Evolutionary conservation across 2,329 filamentous ascomycete genomes (phyloP), one percentile per base, ranked within the genome.

Genomic region (Gnomoniopsis smithogilvyi): DNA sequence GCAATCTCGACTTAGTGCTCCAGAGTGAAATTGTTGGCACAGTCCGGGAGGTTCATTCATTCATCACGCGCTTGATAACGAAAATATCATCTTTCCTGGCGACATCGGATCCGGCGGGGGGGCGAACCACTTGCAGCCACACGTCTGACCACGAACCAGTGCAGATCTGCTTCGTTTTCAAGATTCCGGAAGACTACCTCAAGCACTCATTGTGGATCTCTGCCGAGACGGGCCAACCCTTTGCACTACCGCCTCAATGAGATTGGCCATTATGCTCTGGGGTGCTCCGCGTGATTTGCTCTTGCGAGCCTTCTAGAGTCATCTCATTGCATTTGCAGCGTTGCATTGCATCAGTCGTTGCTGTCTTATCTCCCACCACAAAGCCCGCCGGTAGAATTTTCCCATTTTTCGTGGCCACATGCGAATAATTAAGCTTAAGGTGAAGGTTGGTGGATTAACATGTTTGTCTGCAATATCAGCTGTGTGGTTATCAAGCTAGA

Each of bases 11-110:
- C 26, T 30, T 8, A 30, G 26, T 8, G 4, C 8, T 30, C 26
- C 4, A 4, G 26, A 30, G 26, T n/a, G n/a, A n/a, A n/a, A n/a
- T n/a, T n/a, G n/a, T n/a, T n/a, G n/a, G n/a, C n/a, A n/a, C n/a
- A n/a, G n/a, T n/a, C n/a, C n/a, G n/a, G n/a, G n/a, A n/a, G n/a
- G n/a, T n/a, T n/a, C 34, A 15, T 12, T 12, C 4, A 15, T 14
- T n/a, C 17, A 59, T 59, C 57, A 59, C 51, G 51, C 47, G 46
- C 38, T 51, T 51, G 57, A 55, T 55, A 47, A 43, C 51, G 51
- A 14, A 59, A 17, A 38, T 45, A 26, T 51, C 51, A 38, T 36
- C 26, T 55, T 38, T 38, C 36, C 21, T 59, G 45, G 30, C 51
- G 51, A 45, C 46, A 51, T 34, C 22, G 34, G 19, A 51, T 30